Evolutionary conservation across 78 protist genomes (phyloP).

Genomic region (Mantamonas sphyraenae): DNA sequence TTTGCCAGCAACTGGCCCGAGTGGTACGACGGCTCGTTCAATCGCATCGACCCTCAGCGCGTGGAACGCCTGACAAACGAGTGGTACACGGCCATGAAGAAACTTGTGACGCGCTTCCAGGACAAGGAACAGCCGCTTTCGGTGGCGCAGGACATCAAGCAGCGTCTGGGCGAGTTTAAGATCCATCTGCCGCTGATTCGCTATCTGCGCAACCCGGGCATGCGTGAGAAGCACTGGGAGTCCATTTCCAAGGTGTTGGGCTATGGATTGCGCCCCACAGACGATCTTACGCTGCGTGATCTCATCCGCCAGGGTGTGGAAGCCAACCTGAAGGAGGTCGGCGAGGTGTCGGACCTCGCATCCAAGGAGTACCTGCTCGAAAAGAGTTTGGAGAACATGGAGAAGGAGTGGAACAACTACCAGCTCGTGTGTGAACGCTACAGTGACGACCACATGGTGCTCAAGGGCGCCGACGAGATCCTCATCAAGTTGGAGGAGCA

Average conservation of each 20-base stretch:
- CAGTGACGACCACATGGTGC: too few species aligned
- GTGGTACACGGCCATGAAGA: too few species aligned
- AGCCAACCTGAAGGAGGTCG: conserved; percentile 21
- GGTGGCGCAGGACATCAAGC: too few species aligned
- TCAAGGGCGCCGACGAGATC: conserved; percentile 16
- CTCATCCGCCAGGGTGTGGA: background rate
- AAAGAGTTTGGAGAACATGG: conserved; percentile 37
- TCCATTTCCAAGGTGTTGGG: conserved; percentile 3
- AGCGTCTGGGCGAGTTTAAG: conserved; percentile 40
- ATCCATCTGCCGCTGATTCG: conserved; percentile 33
- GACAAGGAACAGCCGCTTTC: too few species aligned
- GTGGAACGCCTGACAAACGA: too few species aligned
- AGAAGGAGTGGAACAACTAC: conserved; percentile 37
- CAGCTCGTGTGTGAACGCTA: conserved; percentile 7
- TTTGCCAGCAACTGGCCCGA: too few species aligned
- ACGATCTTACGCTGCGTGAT: background rate
- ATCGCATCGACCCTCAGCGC: too few species aligned
- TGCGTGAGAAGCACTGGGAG: conserved; percentile 61
- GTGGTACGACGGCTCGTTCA: too few species aligned
- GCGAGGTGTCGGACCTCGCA: conserved; percentile 24
- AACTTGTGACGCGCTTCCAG: too few species aligned
- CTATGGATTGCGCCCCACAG: conserved; percentile 9
- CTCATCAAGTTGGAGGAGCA: conserved; percentile 39
- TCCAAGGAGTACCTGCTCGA: conserved; percentile 41
- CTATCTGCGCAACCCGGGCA: conserved; percentile 30